Conservation (phyloP, 1,284 basidiomycete genomes). For the Cutaneotrichosporon sp. region DNA sequence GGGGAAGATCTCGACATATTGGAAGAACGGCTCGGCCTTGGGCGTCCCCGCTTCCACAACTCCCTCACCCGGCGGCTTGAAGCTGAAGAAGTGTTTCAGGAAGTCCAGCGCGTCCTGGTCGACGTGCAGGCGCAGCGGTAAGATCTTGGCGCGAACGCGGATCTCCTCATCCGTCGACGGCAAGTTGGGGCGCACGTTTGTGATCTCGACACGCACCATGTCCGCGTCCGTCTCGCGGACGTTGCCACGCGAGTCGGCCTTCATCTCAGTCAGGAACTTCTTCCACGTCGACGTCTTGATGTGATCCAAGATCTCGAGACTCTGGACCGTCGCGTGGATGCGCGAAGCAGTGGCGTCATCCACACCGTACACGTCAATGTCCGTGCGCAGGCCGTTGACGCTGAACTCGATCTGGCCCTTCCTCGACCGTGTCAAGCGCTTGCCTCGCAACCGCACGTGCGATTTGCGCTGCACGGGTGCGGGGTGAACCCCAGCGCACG, state of each 20-base stretch:
- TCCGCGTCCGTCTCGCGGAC: slow-evolving; percentile 82
- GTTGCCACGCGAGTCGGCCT: slow-evolving; percentile 77
- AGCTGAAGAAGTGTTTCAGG: slow-evolving; percentile 92
- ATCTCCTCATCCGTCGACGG: slow-evolving; percentile 66
- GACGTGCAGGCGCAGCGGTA: slow-evolving; percentile 87
- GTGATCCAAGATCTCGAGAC: slow-evolving; percentile 90
- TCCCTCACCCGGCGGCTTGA: slow-evolving; percentile 63
- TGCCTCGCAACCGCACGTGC: slow-evolving; percentile 35
- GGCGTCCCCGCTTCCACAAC: slow-evolving; percentile 30
- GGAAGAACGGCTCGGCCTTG: slow-evolving; percentile 53
- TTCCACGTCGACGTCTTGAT: slow-evolving; percentile 98
- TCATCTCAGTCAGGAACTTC: slow-evolving; percentile 86
- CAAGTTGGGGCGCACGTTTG: slow-evolving; percentile 67
- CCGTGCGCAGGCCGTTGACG: slow-evolving; percentile 64
- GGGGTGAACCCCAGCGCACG: slow-evolving; percentile 38
- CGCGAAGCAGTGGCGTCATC: slow-evolving; percentile 63
- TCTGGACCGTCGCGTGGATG: slow-evolving; percentile 64
- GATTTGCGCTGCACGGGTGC: slow-evolving; percentile 44
- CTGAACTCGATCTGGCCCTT: slow-evolving; percentile 81
- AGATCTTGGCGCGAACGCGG: slow-evolving; percentile 78
- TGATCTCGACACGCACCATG: slow-evolving; percentile 86
- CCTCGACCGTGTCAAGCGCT: slow-evolving; percentile 67
- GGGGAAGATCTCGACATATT: slow-evolving; percentile 61
- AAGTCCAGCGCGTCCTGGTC: slow-evolving; percentile 99
- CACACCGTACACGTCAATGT: slow-evolving; percentile 65